Percentiles rank a stretch among this genome's conserved stretches.
Evolutionary conservation across 768 basidiomycete genomes (phyloP).

Genomic region (Hypsizygus marmoreus): DNA sequence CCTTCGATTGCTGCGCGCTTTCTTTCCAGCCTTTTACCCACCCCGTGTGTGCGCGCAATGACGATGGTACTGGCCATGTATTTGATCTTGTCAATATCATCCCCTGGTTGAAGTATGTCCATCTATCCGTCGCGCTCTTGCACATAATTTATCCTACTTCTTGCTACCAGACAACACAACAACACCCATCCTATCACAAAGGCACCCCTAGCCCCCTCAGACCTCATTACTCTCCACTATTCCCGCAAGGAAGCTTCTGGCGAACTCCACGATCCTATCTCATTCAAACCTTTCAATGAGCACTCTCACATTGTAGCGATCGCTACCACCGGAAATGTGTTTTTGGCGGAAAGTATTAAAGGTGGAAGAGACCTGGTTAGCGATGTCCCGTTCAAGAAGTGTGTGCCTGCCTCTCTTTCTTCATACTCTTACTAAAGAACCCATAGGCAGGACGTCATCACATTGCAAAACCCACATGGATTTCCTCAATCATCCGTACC

Average conservation of each 20-base stretch:
- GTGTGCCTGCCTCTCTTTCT: conserved; percentile 15
- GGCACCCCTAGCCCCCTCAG: conserved; percentile 65
- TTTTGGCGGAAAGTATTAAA: conserved; percentile 86
- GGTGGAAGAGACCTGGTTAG: conserved; percentile 84
- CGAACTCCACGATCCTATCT: conserved; percentile 93
- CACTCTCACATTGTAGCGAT: conserved; percentile 95
- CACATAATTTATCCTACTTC: conserved; percentile 1
- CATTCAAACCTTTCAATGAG: conserved; percentile 96
- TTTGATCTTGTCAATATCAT: conserved; percentile 93
- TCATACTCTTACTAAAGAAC: background rate
- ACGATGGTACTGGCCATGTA: conserved; percentile 77
- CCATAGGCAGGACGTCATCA: conserved; percentile 83
- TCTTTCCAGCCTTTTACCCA: conserved; percentile 89
- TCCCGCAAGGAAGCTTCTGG: conserved; percentile 80
- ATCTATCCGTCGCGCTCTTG: background rate
- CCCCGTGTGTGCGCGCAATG: conserved; percentile 85
- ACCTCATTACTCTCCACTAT: conserved; percentile 80
- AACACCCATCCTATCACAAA: conserved; percentile 81
- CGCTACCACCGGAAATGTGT: conserved; percentile 90
- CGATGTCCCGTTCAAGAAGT: conserved; percentile 88
- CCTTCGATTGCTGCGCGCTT: conserved; percentile 90
- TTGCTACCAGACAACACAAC: conserved; percentile 65
- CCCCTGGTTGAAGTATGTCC: conserved; percentile 85
- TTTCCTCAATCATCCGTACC: conserved; percentile 58
- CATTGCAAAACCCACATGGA: conserved; percentile 89